Base-by-base conservation (phyloP, 257 asterid genomes). In the Nicotiana tabacum region DNA sequence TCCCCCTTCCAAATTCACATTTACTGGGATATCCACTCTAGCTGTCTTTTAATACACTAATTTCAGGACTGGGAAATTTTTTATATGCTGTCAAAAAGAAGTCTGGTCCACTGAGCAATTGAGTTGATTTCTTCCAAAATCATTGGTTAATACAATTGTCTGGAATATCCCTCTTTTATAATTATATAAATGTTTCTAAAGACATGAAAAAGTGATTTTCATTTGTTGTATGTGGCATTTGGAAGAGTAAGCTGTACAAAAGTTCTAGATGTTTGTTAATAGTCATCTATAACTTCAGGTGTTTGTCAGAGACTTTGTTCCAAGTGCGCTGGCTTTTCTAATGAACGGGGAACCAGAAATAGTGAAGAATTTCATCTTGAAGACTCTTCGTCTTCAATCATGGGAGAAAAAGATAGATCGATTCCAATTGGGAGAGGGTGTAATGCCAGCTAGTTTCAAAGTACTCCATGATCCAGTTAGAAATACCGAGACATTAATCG, bases 381-480 rank as follows among this genome's bases (percentile, higher is more conserved):
- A 92, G 87, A 92, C 94, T 43, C 94, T 92, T 62, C 90, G 94
- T n/a, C 94, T 92, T 78, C 96, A 92, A 81, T 87, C 94, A 72
- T 92, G 96, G 96, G 96, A 92, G 92, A 92, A 92, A 85, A 92
- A 85, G 81, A 87, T 92, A 55, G 96, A 92, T 80, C 85, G 96
- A 53, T 92, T 92, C 88, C 96, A 92, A 55, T 79, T 92, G 82
- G 96, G 94, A 78, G 96, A 90, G 82, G 96, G 94, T 17, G 94
- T 92, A 46, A 92, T 92, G 96, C 96, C 94, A 27, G 96, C 96
- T 80, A 90, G 94, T 83, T 92, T 92, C 86, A 92, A 92, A 83
- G 96, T 90, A 56, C 87, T 92, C 56, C 96, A 92, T 83, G 94
- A 90, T 84, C 94, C 96, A 15, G 77, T 69, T 51, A 90, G 91